phyloP scores from a whole-genome alignment of 805 yeast genomes.

The Wickerhamomyces mucosus region DNA sequence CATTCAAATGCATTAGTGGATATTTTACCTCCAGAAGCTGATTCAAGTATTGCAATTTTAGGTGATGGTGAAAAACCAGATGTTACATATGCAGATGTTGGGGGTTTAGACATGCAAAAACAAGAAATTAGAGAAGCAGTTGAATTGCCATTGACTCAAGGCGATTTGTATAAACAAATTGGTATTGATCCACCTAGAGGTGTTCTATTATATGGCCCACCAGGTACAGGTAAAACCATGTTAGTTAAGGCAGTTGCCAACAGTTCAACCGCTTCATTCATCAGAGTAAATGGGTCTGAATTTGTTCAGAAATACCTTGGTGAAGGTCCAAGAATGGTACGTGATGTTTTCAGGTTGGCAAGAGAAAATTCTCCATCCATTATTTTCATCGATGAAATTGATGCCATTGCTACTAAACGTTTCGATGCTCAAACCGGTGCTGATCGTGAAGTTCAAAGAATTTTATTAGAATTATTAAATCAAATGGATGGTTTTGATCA shows the following conservation, averaged over 20 bases:
- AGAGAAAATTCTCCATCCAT: constrained; percentile 96
- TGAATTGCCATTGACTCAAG: constrained; percentile 91
- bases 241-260: constrained; percentile 98
- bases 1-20: constrained; percentile 97
- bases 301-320: constrained; percentile 97
- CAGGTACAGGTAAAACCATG: constrained; percentile 99
- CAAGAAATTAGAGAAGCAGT: constrained; percentile 99
- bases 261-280: constrained; percentile 89
- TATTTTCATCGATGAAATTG: constrained; percentile 96
- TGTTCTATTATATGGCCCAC: constrained; percentile 96
- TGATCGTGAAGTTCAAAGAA: constrained; percentile 98
- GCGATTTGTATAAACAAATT: constrained; percentile 90
- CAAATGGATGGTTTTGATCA: constrained; percentile 99
- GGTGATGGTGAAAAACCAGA: constrained; percentile 91
- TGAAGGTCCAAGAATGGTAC: constrained; percentile 99
- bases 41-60: constrained; percentile 88
- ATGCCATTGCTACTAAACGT: constrained; percentile 98
- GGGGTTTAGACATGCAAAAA: constrained; percentile 98
- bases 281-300: constrained; percentile 96
- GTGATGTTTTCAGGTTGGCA: constrained; percentile 95
- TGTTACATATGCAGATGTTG: constrained; percentile 93
- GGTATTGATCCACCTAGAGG: constrained; percentile 99
- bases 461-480: constrained; percentile 85
- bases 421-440: constrained; percentile 99
- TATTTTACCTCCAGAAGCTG: constrained; percentile 97